These are phyloP conservation scores for Malbranchea zuffiana DNA, from an alignment of 2,329 filamentous ascomycete genomes.

Conservation along the genomic window DNA sequence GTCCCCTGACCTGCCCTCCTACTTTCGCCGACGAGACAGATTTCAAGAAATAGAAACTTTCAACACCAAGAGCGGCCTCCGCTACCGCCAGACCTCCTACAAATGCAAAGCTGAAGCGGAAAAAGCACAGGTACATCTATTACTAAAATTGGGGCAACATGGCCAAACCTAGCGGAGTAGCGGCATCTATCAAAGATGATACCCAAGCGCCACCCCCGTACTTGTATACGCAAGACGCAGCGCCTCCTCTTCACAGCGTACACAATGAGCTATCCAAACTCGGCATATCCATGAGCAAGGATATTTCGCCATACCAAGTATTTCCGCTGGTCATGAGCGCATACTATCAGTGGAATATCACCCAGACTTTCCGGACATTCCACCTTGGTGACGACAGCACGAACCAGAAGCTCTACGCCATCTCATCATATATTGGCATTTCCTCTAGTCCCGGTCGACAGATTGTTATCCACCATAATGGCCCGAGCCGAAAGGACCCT, in stretches of 20 bases:
- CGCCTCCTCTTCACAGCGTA: neutral
- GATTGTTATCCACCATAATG: slow-evolving; percentile 1
- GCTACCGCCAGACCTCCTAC: too few species aligned
- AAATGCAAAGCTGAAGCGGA: too few species aligned
- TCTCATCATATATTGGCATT: neutral
- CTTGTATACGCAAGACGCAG: neutral
- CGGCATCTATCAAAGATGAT: neutral
- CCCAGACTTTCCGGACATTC: slow-evolving; percentile 2
- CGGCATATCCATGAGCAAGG: neutral
- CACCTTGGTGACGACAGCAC: slow-evolving; percentile 1
- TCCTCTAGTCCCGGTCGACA: neutral
- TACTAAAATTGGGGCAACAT: too few species aligned
- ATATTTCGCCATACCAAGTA: neutral
- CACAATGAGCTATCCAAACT: neutral
- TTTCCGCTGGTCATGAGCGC: slow-evolving; percentile 1
- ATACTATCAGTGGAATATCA: slow-evolving; percentile 5
- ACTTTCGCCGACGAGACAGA: too few species aligned
- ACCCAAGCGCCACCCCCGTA: slow-evolving; percentile 3
- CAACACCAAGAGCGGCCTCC: too few species aligned
- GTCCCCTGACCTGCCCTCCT: too few species aligned
- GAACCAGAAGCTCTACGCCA: slow-evolving; percentile 4
- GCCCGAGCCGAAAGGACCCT: neutral
- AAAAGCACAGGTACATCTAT: too few species aligned
- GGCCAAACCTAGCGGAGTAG: slow-evolving; percentile 1
- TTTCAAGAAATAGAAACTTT: too few species aligned